A percentile compares a stretch with the other conserved stretches of the same genome.
These are phyloP conservation scores for Jamesozyma rosinii DNA, from an alignment of 805 yeast species.

Conservation along the genomic window DNA sequence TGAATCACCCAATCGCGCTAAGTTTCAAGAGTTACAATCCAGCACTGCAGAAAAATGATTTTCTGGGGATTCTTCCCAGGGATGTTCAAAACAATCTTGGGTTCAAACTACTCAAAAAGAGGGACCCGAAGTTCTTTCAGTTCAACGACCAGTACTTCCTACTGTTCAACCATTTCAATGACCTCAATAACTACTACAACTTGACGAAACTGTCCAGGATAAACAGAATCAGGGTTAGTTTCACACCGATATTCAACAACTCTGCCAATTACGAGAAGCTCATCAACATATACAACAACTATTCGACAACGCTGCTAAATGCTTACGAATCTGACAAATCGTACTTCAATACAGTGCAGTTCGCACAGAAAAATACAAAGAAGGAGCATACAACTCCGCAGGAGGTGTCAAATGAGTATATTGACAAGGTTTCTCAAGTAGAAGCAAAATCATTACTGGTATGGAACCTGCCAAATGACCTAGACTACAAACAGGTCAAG, in stretches of 20 bases:
- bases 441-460: conserved; percentile 20
- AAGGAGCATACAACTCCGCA: background rate
- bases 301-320: conserved; percentile 12
- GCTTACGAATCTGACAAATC: conserved; percentile 15
- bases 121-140: conserved; percentile 26
- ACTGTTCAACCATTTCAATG: conserved; percentile 14
- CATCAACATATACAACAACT: conserved; percentile 1
- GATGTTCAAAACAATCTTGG: background rate
- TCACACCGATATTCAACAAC: conserved; percentile 5
- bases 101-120: conserved; percentile 15
- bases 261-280: background rate
- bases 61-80: conserved; percentile 12
- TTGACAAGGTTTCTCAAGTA: conserved; percentile 7
- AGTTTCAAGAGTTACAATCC: conserved; percentile 18
- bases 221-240: conserved; percentile 15
- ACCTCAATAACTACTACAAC: conserved; percentile 10
- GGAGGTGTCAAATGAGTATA: background rate
- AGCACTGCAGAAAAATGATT: conserved; percentile 15
- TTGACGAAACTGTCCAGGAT: conserved; percentile 11
- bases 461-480: conserved; percentile 25
- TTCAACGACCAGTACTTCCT: conserved; percentile 23
- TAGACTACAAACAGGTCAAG: conserved; percentile 11
- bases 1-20: background rate
- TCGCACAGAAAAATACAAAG: background rate
- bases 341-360: conserved; percentile 7